Base-by-base conservation (phyloP, 2,329 filamentous ascomycete species). In the Epichloe festucae region DNA sequence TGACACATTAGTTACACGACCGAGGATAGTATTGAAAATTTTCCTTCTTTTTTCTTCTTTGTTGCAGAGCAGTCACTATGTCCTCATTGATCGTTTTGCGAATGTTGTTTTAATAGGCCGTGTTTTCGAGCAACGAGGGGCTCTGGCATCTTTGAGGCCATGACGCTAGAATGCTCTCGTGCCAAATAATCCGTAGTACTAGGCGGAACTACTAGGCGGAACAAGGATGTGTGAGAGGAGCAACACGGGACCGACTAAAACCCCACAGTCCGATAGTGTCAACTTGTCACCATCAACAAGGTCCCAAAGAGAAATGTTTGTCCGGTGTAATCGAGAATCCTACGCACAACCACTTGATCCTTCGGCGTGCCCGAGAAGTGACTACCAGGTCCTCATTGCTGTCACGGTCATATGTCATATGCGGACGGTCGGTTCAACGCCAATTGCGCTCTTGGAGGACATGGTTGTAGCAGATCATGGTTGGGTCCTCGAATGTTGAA, bases 241-340 rank as follows among this genome's bases (percentile, higher is more conserved):
- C 39, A 40, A 50, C 48, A 50, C 48, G 17, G 48, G 48, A 45
- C 19, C 40, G 27, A 36, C 27, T 45, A 27, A 11, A 36, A 49
- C 39, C 38, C 19, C 34, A 39, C 40, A 42, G 17, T 23, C 17
- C 10, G 11, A 19, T 21, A 42, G 21, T 31, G 27, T 31, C 27
- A 31, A 31, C 8, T 31, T 31, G 27, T 10, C 27, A 5, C 12
- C 5, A 12, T 19, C 10, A 42, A 42, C 10, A 42, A 42, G 40
- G 19, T 15, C 1, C 19, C 10, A 14, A 43, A 43, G 11, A 12
- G 41, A 43, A 10, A 43, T 21, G 11, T 23, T 14, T 19, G 12
- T 19, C 19, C 17, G 19, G 3, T 43, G 17, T 23, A 12, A 10
- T 41, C 11, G 19, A 45, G 23, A 15, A 15, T 45, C 31, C 23